A percentile compares a stretch with the other conserved stretches of the same genome.
phyloP scores from a whole-genome alignment of 2,329 filamentous ascomycete genomes.

The Hirsutella thompsonii region DNA sequence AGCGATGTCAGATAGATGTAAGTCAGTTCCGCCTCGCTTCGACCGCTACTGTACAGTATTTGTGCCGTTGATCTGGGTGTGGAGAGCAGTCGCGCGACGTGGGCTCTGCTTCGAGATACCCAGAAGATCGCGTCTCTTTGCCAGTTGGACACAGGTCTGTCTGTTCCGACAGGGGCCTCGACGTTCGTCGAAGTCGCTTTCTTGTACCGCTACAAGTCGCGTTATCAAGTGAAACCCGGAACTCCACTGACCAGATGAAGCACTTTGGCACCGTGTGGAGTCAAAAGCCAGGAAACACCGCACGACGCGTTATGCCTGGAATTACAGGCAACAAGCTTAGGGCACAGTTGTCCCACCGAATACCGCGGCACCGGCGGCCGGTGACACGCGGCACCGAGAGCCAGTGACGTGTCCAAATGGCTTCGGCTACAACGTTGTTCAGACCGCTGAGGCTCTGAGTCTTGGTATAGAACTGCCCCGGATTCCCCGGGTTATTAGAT shows the following conservation, averaged over 20 bases:
- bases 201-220: slow-evolving; percentile 1
- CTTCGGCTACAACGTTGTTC: not conserved
- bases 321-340: slow-evolving; percentile 10
- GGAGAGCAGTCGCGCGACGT: too few species aligned
- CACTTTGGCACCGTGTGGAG: slow-evolving; percentile 22
- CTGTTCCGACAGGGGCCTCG: too few species aligned
- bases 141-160: too few species aligned
- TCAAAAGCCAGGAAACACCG: slow-evolving; percentile 1
- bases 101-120: too few species aligned
- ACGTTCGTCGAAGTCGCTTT: too few species aligned
- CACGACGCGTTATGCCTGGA: slow-evolving; percentile 12
- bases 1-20: too few species aligned
- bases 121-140: too few species aligned
- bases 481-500: not conserved
- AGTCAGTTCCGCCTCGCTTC: too few species aligned
- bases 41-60: too few species aligned
- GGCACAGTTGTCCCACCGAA: slow-evolving; percentile 1
- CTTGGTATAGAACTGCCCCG: not conserved
- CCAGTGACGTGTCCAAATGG: not conserved
- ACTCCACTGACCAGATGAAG: slow-evolving; percentile 5
- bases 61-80: too few species aligned
- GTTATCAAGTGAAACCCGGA: slow-evolving; percentile 8
- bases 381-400: not conserved
- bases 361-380: not conserved
- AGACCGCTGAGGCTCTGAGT: not conserved